Base-by-base conservation (phyloP, 192 early-diverging fungal species). In the Linnemannia schmuckeri region DNA sequence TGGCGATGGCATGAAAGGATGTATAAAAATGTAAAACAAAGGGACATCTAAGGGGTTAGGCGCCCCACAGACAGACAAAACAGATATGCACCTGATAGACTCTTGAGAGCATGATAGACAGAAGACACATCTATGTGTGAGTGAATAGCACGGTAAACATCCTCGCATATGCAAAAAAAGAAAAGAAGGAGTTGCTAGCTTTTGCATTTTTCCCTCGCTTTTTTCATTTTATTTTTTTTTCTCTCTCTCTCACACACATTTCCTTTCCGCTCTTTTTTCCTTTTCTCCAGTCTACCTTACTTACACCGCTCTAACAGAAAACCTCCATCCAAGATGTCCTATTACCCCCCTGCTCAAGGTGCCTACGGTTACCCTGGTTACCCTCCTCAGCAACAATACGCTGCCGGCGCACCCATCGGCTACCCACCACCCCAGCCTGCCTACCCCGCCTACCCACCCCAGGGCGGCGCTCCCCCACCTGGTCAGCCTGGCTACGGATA, bases 361-460 rank as follows among this genome's bases (percentile, higher is more conserved):
- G 77, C 66, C 22, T 75, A 79, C 33, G 82, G 82, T 41, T 75
- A 80, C 30, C 84, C 79, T 33, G 74, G 35, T 42, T 76, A 86
- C 30, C 79, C 84, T 70, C 83, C 83, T 8, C 82, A 79, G n/a
- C 83, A 75, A 24, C 83, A 78, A 22, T 85, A 85, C 40, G 78
- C 83, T 55, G 78, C 83, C 4, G 83, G 83, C 12, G 55, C 70
- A 0, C 83, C 83, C 41, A 55, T 78, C 52, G 75, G 75, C 10
- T 77, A 77, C 20, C 75, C 75, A 68, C 76, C 77, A 52, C 12
- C 69, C 35, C 61, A 72, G 22, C 71, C 35, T 20, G 40, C 24
- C 71, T 72, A 72, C 71, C 57, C 57, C 0, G 72, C 49, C 20
- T 78, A 78, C 73, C 82, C 82, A 18, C 82, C 75, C 30, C 52